Conservation (phyloP, 2,329 filamentous ascomycete species). For the Ambrosiella xylebori region DNA sequence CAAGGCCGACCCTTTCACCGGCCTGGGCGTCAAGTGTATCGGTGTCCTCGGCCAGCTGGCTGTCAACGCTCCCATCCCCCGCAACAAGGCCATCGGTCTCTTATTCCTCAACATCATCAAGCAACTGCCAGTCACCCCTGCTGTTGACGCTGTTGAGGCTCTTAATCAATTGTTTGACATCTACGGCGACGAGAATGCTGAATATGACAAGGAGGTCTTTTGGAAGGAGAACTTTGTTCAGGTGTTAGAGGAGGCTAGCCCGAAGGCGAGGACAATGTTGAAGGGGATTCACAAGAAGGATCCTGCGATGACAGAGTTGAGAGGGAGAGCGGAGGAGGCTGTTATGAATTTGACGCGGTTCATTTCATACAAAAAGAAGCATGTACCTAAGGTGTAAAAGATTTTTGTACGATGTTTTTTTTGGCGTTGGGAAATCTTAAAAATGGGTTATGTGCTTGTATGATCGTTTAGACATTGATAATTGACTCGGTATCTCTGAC, state of each 20-base stretch:
- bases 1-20: slow-evolving; percentile 39
- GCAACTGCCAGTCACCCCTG: slow-evolving; percentile 32
- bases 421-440: neutral
- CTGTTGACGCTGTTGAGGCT: slow-evolving; percentile 44
- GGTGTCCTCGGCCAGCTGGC: slow-evolving; percentile 49
- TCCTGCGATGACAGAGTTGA: slow-evolving; percentile 32
- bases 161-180: slow-evolving; percentile 51
- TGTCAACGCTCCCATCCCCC: slow-evolving; percentile 31
- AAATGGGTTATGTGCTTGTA: neutral
- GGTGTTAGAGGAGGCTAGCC: slow-evolving; percentile 36
- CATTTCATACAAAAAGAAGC: slow-evolving; percentile 46
- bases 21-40: slow-evolving; percentile 47
- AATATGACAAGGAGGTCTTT: slow-evolving; percentile 45
- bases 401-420: neutral
- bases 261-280: slow-evolving; percentile 37
- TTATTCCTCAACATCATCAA: slow-evolving; percentile 42
- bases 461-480: neutral
- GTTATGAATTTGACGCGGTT: slow-evolving; percentile 44
- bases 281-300: slow-evolving; percentile 44
- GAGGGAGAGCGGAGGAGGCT: slow-evolving; percentile 42
- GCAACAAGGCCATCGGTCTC: slow-evolving; percentile 45
- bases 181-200: slow-evolving; percentile 42
- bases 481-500: no score
- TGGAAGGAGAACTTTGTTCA: slow-evolving; percentile 43
- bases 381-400: slow-evolving; percentile 23